Conservation (phyloP, 495 filamentous ascomycete genomes). For the Haplographium delicatum region DNA sequence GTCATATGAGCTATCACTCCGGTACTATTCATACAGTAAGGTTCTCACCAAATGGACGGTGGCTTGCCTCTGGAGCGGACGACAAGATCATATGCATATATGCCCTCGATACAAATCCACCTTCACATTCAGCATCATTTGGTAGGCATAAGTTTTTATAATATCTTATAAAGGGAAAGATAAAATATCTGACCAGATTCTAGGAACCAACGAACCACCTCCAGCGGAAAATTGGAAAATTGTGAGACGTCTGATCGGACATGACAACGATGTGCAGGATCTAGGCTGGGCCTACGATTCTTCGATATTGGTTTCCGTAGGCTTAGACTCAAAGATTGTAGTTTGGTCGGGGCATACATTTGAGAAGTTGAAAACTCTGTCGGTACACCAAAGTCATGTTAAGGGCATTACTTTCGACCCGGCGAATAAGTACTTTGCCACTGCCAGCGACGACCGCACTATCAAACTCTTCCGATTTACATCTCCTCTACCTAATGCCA, state of each 20-base stretch:
- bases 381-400: constrained; percentile 91
- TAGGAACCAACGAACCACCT: constrained; percentile 84
- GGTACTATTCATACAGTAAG: constrained; percentile 95
- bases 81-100: constrained; percentile 99
- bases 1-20: constrained; percentile 95
- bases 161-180: constrained; percentile 13
- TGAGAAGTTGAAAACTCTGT: constrained; percentile 90
- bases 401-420: constrained; percentile 98
- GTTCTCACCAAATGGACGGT: constrained; percentile 89
- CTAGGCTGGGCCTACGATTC: constrained; percentile 96
- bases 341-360: constrained; percentile 98
- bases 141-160: constrained; percentile 43
- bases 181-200: too few species aligned
- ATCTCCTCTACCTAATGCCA: constrained; percentile 85
- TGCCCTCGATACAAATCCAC: constrained; percentile 74
- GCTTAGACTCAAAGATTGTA: constrained; percentile 95
- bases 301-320: constrained; percentile 91
- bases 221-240: constrained; percentile 98
- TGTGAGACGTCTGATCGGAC: constrained; percentile 82
- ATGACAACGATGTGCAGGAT: constrained; percentile 99
- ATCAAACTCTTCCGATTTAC: constrained; percentile 97
- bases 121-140: constrained; percentile 66
- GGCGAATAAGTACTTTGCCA: constrained; percentile 98
- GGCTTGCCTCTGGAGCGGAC: constrained; percentile 93
- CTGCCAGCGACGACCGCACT: constrained; percentile 90